phyloP scores from a whole-genome alignment of 371 early-diverging fungal species.

The Aphelidium insulamus region DNA sequence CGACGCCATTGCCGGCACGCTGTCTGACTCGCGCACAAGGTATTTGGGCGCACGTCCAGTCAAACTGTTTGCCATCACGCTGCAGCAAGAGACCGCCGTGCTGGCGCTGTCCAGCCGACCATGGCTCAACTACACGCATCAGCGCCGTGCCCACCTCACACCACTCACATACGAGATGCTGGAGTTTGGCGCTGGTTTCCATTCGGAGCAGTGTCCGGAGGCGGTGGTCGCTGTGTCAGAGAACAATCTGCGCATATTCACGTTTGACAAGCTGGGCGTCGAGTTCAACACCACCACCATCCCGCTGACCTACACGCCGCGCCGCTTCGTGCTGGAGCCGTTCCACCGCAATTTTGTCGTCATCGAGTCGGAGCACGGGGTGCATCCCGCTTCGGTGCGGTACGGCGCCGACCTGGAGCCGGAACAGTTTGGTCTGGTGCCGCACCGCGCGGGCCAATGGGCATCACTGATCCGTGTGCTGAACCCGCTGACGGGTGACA shows the following conservation, averaged over 20 bases:
- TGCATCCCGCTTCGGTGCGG: slow-evolving; percentile 21
- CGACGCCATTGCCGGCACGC: slow-evolving; percentile 54
- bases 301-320: slow-evolving; percentile 73
- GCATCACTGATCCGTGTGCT: slow-evolving; percentile 66
- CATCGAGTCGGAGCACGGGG: slow-evolving; percentile 65
- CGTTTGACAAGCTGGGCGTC: slow-evolving; percentile 58
- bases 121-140: slow-evolving; percentile 71
- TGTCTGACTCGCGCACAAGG: slow-evolving; percentile 66
- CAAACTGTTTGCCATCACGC: slow-evolving; percentile 39
- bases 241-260: slow-evolving; percentile 62
- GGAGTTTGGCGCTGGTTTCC: slow-evolving; percentile 61
- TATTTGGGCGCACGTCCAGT: slow-evolving; percentile 72
- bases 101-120: slow-evolving; percentile 67
- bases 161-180: slow-evolving; percentile 48
- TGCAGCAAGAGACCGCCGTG: slow-evolving; percentile 44
- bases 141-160: slow-evolving; percentile 28
- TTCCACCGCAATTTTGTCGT: slow-evolving; percentile 57
- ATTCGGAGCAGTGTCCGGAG: slow-evolving; percentile 69
- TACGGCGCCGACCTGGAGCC: slow-evolving; percentile 17
- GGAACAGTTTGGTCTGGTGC: slow-evolving; percentile 49
- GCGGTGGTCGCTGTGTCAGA: slow-evolving; percentile 74
- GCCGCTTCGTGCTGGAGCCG: slow-evolving; percentile 48
- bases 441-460: slow-evolving; percentile 52
- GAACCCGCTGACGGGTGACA: slow-evolving; percentile 57
- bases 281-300: slow-evolving; percentile 61